phyloP scores from a whole-genome alignment of 2,329 filamentous ascomycete species.

The Botrytis fragariae region DNA sequence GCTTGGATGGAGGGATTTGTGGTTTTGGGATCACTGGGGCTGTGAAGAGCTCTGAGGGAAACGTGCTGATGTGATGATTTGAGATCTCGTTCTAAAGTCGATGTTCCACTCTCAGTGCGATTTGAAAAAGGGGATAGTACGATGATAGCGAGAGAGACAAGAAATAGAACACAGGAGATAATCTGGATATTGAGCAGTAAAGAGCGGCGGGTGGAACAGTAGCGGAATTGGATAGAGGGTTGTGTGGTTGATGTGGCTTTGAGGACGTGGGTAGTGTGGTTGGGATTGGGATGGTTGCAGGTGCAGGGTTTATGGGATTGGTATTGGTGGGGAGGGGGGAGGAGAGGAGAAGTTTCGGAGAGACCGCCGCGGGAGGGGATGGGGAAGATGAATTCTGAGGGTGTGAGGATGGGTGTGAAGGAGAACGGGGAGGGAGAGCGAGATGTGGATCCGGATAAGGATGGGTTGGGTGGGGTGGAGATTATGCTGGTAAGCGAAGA shows the following conservation, averaged over 20 bases:
- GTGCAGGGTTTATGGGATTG: background rate
- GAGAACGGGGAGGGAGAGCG: accelerated
- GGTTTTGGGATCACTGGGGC: background rate
- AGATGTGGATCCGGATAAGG: background rate
- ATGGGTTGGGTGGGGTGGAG: background rate
- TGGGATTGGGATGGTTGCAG: background rate
- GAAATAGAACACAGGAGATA: accelerated
- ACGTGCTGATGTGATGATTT: accelerated
- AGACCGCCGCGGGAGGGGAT: background rate
- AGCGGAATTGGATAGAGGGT: background rate
- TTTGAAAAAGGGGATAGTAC: background rate
- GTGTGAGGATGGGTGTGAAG: no score
- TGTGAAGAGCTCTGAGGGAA: background rate
- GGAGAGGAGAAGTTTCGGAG: background rate
- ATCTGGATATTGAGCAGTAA: background rate
- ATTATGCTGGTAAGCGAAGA: background rate
- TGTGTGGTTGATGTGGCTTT: background rate
- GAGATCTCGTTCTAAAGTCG: no score
- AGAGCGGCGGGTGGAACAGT: background rate
- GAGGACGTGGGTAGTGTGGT: no score
- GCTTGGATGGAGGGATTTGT: background rate
- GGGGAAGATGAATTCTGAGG: background rate
- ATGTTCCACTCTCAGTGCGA: accelerated
- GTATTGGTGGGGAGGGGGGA: background rate
- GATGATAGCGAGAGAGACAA: background rate